Base-by-base conservation (phyloP, 352 stramenopile genomes). In the Phytophthora citrophthora region DNA sequence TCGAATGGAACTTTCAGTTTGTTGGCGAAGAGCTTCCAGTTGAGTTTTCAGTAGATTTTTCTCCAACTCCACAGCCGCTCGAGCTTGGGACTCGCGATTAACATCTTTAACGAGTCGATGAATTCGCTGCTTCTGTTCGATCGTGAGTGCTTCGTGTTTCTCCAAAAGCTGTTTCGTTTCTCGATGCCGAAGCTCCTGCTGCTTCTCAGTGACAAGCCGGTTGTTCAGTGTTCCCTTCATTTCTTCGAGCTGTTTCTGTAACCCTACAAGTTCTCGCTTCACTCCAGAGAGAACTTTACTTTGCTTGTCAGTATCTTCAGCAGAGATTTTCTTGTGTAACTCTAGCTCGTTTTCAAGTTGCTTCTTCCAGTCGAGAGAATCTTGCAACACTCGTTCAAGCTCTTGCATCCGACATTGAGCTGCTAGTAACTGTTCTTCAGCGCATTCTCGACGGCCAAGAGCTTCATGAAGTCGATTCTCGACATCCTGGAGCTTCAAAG, bases 91-190 rank as follows among this genome's bases (percentile, higher is more conserved):
- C 38, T 88, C 83, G 23, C 62, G 61, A 16, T 81, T 82, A 15
- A 83, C 57, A 39, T 90, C 77, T 5, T 75, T 62, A 5, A 89
- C 81, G 7, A 92, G 54, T 1, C 78, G 69, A 20, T 75, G 32
- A 23, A 91, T 83, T 16, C 83, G 71, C 16, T 90, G 80, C 18
- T 86, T 83, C 23, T 89, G 72, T 36, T 91, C 81, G 0, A 64
- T 61, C 5, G 71, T 45, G 0, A 84, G 52, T 3, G 59, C 50
- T 20, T 86, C 72, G 40, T 83, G 74, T 7, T 13, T 40, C 16
- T 74, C 68, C 8, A 83, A 29, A 0, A 51, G 43, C 10, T 83
- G 71, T n/a, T 63, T 71, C 0, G 72, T 57, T n/a, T 88, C 79
- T 44, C 65, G 61, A 40, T 81, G 55, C 4, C 68, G 53, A 15